Conservation (phyloP, 23 red algal genomes). For the Cyanidium caldarium region DNA sequence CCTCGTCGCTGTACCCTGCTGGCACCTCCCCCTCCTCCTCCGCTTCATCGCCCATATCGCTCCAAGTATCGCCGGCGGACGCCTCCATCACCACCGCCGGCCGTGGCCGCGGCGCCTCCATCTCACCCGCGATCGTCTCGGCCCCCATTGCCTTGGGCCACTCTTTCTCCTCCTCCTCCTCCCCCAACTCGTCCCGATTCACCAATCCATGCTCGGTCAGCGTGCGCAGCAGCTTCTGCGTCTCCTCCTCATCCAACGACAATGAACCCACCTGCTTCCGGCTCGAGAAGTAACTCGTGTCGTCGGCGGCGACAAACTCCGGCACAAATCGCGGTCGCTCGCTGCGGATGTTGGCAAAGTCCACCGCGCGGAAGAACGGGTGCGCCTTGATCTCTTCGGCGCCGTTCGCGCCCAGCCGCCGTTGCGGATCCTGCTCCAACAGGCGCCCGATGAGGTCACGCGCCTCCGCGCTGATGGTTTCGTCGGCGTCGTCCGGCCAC, state of each 20-base stretch:
- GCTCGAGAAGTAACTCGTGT: conserved; percentile 21
- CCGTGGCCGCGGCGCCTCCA: too few relatives aligned
- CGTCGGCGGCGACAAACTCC: not conserved
- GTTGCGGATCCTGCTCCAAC: conserved; percentile 8
- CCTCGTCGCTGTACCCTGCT: too few relatives aligned
- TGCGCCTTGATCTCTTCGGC: conserved; percentile 10
- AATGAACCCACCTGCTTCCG: conserved; percentile 1
- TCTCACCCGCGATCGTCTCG: too few relatives aligned
- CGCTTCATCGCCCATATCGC: too few relatives aligned
- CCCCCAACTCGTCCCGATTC: not conserved
- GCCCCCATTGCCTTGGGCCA: too few relatives aligned
- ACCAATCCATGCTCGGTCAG: not conserved
- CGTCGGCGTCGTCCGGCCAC: conserved; percentile 13
- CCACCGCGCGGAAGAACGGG: conserved; percentile 11
- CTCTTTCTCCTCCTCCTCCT: not conserved
- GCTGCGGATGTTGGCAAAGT: conserved; percentile 1
- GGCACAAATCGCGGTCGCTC: conserved; percentile 1
- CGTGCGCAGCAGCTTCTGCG: not conserved
- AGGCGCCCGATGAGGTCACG: conserved; percentile 9
- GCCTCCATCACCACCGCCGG: too few relatives aligned
- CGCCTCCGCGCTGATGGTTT: conserved; percentile 1
- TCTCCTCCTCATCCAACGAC: not conserved
- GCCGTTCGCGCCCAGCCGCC: conserved; percentile 12
- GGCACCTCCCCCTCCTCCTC: too few relatives aligned
- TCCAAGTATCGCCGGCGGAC: too few relatives aligned